Base-by-base conservation (phyloP, 805 yeast species). In the Candida maesae region DNA sequence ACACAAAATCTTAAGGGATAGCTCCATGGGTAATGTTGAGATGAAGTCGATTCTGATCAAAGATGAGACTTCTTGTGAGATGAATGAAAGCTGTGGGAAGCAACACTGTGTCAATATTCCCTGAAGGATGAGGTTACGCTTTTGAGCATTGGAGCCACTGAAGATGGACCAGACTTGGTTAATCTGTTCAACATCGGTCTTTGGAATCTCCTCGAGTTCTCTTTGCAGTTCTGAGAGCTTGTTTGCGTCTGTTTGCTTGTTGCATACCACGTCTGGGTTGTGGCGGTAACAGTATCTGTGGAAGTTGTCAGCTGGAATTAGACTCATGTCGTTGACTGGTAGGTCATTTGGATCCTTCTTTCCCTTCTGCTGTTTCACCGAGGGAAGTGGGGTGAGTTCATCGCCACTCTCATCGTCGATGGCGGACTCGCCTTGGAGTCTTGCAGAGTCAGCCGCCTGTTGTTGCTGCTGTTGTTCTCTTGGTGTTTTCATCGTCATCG, bases 101-200 rank as follows among this genome's bases (percentile, higher is more conserved):
- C 99, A 93, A 61, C 98, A 88, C 60, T 88, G 95, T 5, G 87
- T 71, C 33, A 93, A 66, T 26, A 93, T 64, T 1, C 98, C 97
- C 58, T 84, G 84, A 36, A 93, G 64, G 1, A 91, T 85, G 33
- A 91, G 67, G 36, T 78, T 75, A 39, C 97, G 70, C 56, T 84
- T 86, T 33, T 72, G 76, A 28, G 71, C 64, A 5, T 84, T 86
- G 19, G 91, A 84, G 33, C 84, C 86, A 38, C 81, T 74, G 61
- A 88, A 91, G 9, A 81, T 75, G 5, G 88, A 78, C 93, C 96
- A 87, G 14, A 87, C 84, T 49, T 83, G 87, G 29, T 81, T 73
- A 20, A 91, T 79, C 15, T 87, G 86, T 49, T 81, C 81, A 51
- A 82, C 84, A 58, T 87, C 96, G 31, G 75, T 63, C n/a, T 71